Evolutionary conservation across 257 asterid species (phyloP).

Genomic region (Cruciata laevipes): DNA sequence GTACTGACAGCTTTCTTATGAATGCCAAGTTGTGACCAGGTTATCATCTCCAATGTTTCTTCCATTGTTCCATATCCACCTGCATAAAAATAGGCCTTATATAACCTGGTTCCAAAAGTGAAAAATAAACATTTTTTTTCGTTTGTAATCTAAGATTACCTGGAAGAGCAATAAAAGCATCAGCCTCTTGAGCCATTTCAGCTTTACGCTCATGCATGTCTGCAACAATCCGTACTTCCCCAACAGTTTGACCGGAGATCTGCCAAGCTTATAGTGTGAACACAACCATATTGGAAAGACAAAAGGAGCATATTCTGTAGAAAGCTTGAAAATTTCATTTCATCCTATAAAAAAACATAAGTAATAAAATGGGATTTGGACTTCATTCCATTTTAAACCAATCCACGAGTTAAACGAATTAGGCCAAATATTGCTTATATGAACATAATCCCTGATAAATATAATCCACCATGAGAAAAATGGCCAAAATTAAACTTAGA

Average conservation of each 20-base stretch:
- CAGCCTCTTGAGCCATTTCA: constrained; percentile 85
- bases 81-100: constrained; percentile 21
- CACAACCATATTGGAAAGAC: constrained; percentile 8
- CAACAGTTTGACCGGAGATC: constrained; percentile 94
- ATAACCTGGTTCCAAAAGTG: neutral
- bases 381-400: neutral
- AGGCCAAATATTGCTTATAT: neutral
- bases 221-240: constrained; percentile 81
- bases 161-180: constrained; percentile 96
- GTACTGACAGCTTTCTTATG: constrained; percentile 77
- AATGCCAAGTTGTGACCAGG: constrained; percentile 98
- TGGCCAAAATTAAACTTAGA: neutral
- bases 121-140: neutral
- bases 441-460: neutral
- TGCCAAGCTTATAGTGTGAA: constrained; percentile 26
- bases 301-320: neutral
- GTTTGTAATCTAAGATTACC: constrained; percentile 32
- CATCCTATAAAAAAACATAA: neutral
- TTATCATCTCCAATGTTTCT: constrained; percentile 90
- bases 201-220: constrained; percentile 99
- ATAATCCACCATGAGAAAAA: neutral
- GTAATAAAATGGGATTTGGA: neutral
- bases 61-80: constrained; percentile 99
- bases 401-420: neutral
- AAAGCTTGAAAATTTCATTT: neutral